Percentiles rank a stretch among this genome's conserved stretches.
phyloP scores from a whole-genome alignment of 441 rosid species.

The Breynia disticha region DNA sequence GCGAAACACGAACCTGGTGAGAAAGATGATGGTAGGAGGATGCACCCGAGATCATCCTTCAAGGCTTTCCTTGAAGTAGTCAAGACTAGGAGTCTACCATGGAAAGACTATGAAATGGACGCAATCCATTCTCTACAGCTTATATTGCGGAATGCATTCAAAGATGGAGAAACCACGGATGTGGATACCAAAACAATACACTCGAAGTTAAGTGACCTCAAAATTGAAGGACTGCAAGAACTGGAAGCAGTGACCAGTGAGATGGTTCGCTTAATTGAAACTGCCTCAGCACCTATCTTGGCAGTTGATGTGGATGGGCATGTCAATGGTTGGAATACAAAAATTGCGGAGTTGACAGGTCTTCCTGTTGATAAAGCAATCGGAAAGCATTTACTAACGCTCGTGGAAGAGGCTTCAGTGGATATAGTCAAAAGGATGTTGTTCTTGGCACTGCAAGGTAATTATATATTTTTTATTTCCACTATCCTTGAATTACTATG shows the following conservation, averaged over 20 bases:
- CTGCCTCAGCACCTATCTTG: conserved; percentile 83
- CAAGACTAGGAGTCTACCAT: conserved; percentile 75
- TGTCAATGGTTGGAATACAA: conserved; percentile 91
- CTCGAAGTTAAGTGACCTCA: conserved; percentile 65
- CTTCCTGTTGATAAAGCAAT: conserved; percentile 77
- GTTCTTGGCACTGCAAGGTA: conserved; percentile 75
- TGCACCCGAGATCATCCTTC: conserved; percentile 97
- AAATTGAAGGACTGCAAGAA: conserved; percentile 74
- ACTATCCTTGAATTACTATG: background rate
- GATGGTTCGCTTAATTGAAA: conserved; percentile 92
- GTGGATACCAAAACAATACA: conserved; percentile 39
- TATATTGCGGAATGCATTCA: conserved; percentile 72
- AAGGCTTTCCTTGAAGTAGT: conserved; percentile 92
- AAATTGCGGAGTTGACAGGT: conserved; percentile 77
- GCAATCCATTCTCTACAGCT: conserved; percentile 95
- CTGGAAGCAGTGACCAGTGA: conserved; percentile 91
- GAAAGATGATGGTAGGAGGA: conserved; percentile 72
- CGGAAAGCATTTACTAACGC: conserved; percentile 69
- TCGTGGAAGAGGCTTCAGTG: conserved; percentile 75
- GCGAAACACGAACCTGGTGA: conserved; percentile 78
- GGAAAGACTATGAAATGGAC: conserved; percentile 98
- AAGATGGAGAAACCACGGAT: conserved; percentile 43
- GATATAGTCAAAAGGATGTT: conserved; percentile 58
- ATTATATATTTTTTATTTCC: conserved; percentile 5
- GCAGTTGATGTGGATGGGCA: conserved; percentile 82